Base-by-base conservation (phyloP, 2,329 filamentous ascomycete genomes). In the Cladosporium sphaerospermum region DNA sequence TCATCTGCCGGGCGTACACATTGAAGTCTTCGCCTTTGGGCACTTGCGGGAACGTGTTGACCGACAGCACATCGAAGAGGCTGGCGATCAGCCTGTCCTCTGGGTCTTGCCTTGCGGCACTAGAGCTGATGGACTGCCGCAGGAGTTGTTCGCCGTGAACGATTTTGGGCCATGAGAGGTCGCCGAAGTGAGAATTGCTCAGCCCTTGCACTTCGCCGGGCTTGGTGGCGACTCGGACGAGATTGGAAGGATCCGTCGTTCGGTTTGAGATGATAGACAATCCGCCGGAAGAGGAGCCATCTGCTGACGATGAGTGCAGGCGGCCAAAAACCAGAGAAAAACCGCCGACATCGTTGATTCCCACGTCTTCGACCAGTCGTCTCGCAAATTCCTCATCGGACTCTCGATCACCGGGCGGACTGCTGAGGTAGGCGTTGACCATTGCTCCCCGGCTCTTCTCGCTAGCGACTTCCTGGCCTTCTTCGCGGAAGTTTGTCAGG, bases 401-500 rank as follows among this genome's bases (percentile, higher is more conserved):
- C 52, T 76, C 71, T 11, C 63, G 54, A 42, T 62, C 62, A 3
- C 67, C 63, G 2, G 72, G 68, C 6, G 72, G 62, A 11, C 73
- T 69, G 9, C 75, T 76, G 11, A 85, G 67, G 67, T 78, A 85
- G n/a, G 75, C 74, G 56, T 79, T 83, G 28, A 82, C 78, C 40
- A 85, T 82, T 8, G 73, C 71, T 2, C 82, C 82, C 23, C 82
- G 74, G 57, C 78, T 82, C 39, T 78, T 76, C 41, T 68, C 67
- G 45, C 69, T 69, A 42, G 73, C 64, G 23, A 75, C 66, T 18
- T 65, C 61, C 33, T 55, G 52, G 14, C 75, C 68, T 19, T 70
- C 68, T 64, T 84, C 82, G 37, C 80, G 79, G 64, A 82, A 85
- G 66, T 85, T 85, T 46, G 82, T 85, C 32, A 85, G 72, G 5